phyloP scores from a whole-genome alignment of 768 basidiomycete genomes.

The Collybia sp. region DNA sequence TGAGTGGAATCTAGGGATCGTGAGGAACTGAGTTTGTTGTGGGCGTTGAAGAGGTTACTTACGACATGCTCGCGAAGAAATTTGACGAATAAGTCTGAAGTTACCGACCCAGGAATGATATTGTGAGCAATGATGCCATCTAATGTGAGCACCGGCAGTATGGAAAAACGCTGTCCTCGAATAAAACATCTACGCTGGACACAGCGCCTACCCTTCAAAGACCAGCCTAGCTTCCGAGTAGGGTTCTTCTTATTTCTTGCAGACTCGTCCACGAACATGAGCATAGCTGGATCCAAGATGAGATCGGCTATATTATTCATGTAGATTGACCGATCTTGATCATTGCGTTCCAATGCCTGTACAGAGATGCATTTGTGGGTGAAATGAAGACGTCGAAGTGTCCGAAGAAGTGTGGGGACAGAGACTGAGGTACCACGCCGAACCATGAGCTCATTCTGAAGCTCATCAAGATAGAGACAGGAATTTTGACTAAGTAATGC shows the following conservation, averaged over 20 bases:
- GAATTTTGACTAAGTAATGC: conserved; percentile 17
- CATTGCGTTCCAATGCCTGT: conserved; percentile 22
- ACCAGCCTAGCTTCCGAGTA: conserved; percentile 16
- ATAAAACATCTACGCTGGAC: conserved; percentile 17
- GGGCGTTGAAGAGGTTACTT: conserved; percentile 4
- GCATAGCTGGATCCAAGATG: conserved; percentile 15
- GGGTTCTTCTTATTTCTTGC: conserved; percentile 20
- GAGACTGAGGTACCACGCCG: conserved; percentile 18
- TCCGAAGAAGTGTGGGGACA: conserved; percentile 20
- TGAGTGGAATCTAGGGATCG: conserved; percentile 14
- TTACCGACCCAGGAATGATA: conserved; percentile 27
- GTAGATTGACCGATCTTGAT: conserved; percentile 17
- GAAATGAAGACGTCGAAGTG: conserved; percentile 14
- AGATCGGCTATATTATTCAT: conserved; percentile 6
- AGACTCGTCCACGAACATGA: conserved; percentile 22
- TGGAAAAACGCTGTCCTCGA: conserved; percentile 16
- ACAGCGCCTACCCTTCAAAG: conserved; percentile 14
- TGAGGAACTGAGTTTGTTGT: neutral
- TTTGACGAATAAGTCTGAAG: conserved; percentile 20
- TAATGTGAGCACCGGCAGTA: conserved; percentile 20
- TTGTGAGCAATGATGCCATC: conserved; percentile 22
- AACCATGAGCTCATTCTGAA: conserved; percentile 18
- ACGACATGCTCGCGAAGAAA: conserved; percentile 20
- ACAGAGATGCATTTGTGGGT: conserved; percentile 18
- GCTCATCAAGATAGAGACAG: conserved; percentile 25